These are phyloP conservation scores for Coccomyxa subellipsoidea DNA, from an alignment of 163 green algal genomes.

Conservation along the genomic window DNA sequence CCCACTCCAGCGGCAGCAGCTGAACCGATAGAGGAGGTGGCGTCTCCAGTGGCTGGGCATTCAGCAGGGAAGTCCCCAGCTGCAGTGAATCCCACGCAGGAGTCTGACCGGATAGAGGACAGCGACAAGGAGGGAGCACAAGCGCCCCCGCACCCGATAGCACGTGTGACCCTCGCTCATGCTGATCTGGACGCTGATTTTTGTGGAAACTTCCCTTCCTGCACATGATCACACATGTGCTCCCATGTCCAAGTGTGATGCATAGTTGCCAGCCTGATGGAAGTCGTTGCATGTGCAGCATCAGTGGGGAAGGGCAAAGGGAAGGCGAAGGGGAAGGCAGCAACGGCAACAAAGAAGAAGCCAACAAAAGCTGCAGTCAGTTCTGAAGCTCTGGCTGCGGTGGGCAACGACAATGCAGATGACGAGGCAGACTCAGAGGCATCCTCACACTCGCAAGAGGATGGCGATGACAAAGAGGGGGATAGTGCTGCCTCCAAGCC, in stretches of 20 bases:
- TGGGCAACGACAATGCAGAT: not conserved
- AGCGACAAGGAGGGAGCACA: not conserved
- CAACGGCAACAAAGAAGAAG: not conserved
- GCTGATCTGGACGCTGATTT: no score
- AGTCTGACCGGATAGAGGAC: constrained; percentile 1
- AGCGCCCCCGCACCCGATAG: not conserved
- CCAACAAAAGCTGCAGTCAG: not conserved
- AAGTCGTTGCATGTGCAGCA: not conserved
- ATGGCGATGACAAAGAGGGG: not conserved
- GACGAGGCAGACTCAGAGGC: not conserved
- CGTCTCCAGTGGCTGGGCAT: not conserved
- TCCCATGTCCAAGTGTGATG: no score
- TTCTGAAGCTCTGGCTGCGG: not conserved
- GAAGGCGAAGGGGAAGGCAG: not conserved
- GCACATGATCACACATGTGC: no score
- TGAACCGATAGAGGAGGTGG: not conserved
- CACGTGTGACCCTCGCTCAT: not conserved
- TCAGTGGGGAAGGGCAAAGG: not conserved
- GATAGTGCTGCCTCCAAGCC: not conserved
- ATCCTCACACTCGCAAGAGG: not conserved
- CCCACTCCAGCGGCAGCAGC: not conserved
- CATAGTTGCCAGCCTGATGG: no score
- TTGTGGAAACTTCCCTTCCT: no score
- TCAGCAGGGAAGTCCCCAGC: not conserved
- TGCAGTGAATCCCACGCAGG: not conserved